A percentile compares a stretch with the other conserved stretches of the same genome.
Conservation (phyloP, 2,329 filamentous ascomycete species). For the Botrytis paeoniae region DNA sequence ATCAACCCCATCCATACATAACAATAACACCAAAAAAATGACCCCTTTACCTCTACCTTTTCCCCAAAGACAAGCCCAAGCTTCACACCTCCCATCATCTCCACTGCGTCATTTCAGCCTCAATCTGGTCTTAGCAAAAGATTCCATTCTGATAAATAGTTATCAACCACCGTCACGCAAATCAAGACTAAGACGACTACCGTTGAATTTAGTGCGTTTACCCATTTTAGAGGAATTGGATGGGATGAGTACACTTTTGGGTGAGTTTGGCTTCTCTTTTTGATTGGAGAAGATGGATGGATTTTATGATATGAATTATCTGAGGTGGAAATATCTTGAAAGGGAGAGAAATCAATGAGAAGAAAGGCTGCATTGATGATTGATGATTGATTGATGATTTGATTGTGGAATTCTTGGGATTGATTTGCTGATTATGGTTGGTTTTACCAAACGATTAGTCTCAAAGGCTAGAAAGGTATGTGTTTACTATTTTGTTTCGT, state of each 20-base stretch:
- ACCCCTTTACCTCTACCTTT: background rate
- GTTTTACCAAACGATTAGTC: slow-evolving; percentile 7
- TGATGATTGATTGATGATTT: too few relatives aligned
- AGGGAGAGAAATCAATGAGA: background rate
- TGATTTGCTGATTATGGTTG: slow-evolving; percentile 10
- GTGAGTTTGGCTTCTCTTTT: background rate
- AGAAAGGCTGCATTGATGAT: background rate
- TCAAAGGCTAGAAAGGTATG: slow-evolving; percentile 20
- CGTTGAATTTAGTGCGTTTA: background rate
- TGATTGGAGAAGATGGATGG: background rate
- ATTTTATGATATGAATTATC: background rate
- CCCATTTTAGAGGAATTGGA: slow-evolving; percentile 4
- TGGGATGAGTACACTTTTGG: slow-evolving; percentile 13
- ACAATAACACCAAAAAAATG: background rate
- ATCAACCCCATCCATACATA: background rate
- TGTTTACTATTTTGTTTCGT: background rate
- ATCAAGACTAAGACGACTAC: background rate
- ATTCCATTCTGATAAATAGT: background rate
- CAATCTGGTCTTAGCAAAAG: background rate
- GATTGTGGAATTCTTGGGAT: background rate
- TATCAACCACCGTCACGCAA: background rate
- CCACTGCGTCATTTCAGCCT: slow-evolving; percentile 9
- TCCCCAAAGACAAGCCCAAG: background rate
- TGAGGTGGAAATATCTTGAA: background rate
- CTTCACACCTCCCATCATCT: background rate